Evolutionary conservation across 441 rosid species (phyloP).

Genomic region (Brassica balearica): DNA sequence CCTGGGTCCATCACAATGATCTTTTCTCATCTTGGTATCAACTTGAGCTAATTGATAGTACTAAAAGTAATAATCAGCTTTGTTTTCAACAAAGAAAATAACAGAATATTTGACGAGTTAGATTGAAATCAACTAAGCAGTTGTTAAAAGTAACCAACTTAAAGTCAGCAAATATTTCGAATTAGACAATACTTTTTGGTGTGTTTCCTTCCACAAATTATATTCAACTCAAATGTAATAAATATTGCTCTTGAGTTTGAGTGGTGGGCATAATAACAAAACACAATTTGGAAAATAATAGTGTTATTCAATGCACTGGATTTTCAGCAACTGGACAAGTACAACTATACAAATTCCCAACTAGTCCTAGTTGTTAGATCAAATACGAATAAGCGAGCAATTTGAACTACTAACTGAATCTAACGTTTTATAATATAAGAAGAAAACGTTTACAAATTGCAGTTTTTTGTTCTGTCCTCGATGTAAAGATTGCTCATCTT

Average conservation of each 20-base stretch:
- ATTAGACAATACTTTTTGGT: neutral
- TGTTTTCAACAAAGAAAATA: conserved; percentile 31
- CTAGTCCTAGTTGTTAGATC: conserved; percentile 39
- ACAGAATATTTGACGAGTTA: conserved; percentile 20
- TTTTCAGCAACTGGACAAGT: conserved; percentile 43
- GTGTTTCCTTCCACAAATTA: no score
- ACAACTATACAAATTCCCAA: conserved; percentile 39
- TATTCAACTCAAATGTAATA: no score
- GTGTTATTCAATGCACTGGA: conserved; percentile 34
- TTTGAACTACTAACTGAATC: conserved; percentile 34
- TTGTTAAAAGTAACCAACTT: conserved; percentile 27
- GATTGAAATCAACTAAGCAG: conserved; percentile 21
- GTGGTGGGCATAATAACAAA: conserved; percentile 40
- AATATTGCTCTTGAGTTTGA: neutral
- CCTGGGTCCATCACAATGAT: conserved; percentile 40
- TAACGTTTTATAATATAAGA: conserved; percentile 18
- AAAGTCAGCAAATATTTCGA: conserved; percentile 23
- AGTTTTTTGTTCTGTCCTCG: conserved; percentile 19
- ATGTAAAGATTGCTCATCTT: conserved; percentile 33
- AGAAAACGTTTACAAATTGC: conserved; percentile 27
- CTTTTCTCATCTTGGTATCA: conserved; percentile 37
- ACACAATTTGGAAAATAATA: conserved; percentile 35
- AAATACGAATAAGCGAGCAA: conserved; percentile 31
- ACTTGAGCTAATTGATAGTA: conserved; percentile 39
- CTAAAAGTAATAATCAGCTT: conserved; percentile 26